phyloP scores from a whole-genome alignment of 164 flowering plant species.

The Piper betle region DNA sequence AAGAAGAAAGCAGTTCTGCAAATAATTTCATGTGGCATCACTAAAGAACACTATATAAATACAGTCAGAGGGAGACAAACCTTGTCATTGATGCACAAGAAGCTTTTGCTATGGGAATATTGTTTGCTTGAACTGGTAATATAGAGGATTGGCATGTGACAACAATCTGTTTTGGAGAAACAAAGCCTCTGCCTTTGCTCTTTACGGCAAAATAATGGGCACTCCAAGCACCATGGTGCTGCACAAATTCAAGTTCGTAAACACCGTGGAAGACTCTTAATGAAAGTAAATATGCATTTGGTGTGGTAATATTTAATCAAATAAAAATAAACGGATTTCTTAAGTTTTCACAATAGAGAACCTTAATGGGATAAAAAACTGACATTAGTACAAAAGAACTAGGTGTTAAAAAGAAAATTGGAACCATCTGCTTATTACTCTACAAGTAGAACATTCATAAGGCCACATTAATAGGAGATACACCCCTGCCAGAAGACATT shows the following conservation, averaged over 20 bases:
- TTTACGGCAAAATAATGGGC: slow-evolving; percentile 19
- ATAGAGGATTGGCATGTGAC: slow-evolving; percentile 36
- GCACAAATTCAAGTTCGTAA: slow-evolving; percentile 6
- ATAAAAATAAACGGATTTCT: background rate
- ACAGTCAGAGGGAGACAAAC: background rate
- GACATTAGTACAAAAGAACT: too few relatives aligned
- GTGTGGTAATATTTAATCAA: too few relatives aligned
- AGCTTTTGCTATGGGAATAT: slow-evolving; percentile 21
- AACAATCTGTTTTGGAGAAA: slow-evolving; percentile 24
- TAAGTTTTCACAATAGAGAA: too few relatives aligned
- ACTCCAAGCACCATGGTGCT: slow-evolving; percentile 38
- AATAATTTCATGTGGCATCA: background rate
- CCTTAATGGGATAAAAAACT: too few relatives aligned
- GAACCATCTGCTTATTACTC: too few relatives aligned
- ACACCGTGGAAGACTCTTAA: background rate
- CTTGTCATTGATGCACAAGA: slow-evolving; percentile 4
- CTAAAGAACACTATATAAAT: background rate
- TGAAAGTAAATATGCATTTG: background rate
- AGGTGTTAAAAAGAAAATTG: too few relatives aligned
- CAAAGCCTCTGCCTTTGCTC: slow-evolving; percentile 13
- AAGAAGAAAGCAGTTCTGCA: background rate
- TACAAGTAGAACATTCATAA: too few relatives aligned
- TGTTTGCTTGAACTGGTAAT: slow-evolving; percentile 23
- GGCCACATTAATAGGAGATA: too few relatives aligned
- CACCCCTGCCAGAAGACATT: too few relatives aligned